Base-by-base conservation (phyloP, 1,139 yeast genomes). In the Hyphopichia burtonii region DNA sequence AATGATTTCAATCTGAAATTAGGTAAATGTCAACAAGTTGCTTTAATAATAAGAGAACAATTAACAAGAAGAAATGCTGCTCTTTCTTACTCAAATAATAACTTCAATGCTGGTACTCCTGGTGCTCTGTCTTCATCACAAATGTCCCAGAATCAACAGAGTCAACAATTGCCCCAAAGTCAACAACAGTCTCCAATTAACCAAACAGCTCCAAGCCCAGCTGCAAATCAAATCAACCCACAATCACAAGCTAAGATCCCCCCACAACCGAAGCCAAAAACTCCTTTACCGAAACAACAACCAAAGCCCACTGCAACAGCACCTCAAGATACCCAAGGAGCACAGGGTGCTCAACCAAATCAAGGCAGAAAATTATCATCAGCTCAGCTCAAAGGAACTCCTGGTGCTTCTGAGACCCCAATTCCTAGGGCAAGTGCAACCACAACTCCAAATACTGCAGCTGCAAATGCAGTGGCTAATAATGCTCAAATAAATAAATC, bases 1-100 rank as follows among this genome's bases (percentile, higher is more conserved):
- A 56, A 58, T 14, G 74, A 68, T 37, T 54, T 63, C 45, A 65
- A 61, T 42, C 54, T 55, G 42, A 72, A 69, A 46, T 66, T 63
- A 46, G 57, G 63, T 12, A 68, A 65, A 43, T 69, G 61, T 48
- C 74, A 70, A 41, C 62, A 66, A 42, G 67, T 65, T 41, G 75
- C 74, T 2, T 54, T 62, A 31, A 66, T 65, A 47, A 69, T 72
- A 69, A 63, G 65, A 43, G 60, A 65, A 37, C 70, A 66, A 49
- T 58, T 72, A n/a, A 12, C 38, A 34, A 41, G 28, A 31, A 33
- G 22, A 33, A 37, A 38, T 34, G 34, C 38, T 31, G 33, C 11
- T 10, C 28, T 18, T 17, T 8, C 23, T 6, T 8, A 20, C 5
- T 20, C 23, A 20, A 20, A 20, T 20, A 19, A 40, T n/a, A 19